Conservation (phyloP, 1,139 yeast species). For the Kodamaea ohmeri region DNA sequence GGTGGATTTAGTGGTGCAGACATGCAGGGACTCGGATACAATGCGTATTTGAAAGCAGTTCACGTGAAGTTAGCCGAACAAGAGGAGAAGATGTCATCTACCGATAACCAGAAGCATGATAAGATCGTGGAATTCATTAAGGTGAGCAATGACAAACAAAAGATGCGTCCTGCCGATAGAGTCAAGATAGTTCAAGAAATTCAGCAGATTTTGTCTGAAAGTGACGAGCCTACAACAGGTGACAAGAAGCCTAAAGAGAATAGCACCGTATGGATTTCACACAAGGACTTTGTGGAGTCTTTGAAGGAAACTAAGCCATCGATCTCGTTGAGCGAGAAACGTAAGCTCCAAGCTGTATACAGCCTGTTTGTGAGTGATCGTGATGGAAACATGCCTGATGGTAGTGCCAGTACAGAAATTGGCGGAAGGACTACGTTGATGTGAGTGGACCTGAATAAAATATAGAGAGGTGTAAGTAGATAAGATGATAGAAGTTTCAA, state of each 20-base stretch:
- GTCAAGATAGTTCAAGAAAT: constrained; percentile 46
- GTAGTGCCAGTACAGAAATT: constrained; percentile 74
- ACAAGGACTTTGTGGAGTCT: constrained; percentile 60
- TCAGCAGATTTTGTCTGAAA: constrained; percentile 34
- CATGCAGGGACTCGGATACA: constrained; percentile 86
- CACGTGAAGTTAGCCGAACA: constrained; percentile 64
- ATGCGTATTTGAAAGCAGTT: constrained; percentile 88
- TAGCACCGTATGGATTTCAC: constrained; percentile 39
- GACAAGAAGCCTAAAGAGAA: constrained; percentile 16
- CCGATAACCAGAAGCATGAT: constrained; percentile 16
- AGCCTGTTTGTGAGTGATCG: constrained; percentile 72
- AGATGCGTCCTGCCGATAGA: constrained; percentile 44
- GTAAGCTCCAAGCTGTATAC: constrained; percentile 64
- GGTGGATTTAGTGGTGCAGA: constrained; percentile 94
- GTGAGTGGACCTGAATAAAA: constrained; percentile 27
- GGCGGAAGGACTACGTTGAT: constrained; percentile 82
- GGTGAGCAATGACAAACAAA: constrained; percentile 31
- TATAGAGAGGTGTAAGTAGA: background rate
- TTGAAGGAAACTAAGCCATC: constrained; percentile 81
- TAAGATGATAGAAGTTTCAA: too few relatives aligned
- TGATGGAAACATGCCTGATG: constrained; percentile 88
- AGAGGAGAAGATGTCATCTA: constrained; percentile 24
- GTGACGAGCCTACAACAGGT: constrained; percentile 8
- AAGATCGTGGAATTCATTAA: constrained; percentile 34
- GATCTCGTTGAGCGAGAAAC: constrained; percentile 69